These are phyloP conservation scores for Asterochloris erici DNA, from an alignment of 139 green algal species.

Conservation along the genomic window DNA sequence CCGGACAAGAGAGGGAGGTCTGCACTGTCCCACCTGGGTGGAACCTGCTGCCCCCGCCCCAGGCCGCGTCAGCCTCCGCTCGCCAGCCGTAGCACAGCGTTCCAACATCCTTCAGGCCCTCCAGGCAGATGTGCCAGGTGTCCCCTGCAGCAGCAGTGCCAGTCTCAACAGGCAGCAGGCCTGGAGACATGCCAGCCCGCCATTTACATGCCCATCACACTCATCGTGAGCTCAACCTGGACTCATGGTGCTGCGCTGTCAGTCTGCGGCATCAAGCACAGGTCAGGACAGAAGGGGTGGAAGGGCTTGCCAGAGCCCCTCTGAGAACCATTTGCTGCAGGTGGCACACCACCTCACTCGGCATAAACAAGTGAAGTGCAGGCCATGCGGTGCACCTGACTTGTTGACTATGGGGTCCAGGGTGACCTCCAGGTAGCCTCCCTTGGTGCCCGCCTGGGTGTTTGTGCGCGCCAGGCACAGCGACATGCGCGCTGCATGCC, in stretches of 20 bases:
- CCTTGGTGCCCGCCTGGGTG: background rate
- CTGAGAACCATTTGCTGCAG: too few species aligned
- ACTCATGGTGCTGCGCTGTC: too few species aligned
- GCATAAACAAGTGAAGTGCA: background rate
- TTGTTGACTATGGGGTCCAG: conserved; percentile 56
- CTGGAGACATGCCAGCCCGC: background rate
- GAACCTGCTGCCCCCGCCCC: conserved; percentile 48
- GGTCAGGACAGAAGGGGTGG: background rate
- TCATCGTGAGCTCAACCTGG: too few species aligned
- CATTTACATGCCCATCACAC: background rate
- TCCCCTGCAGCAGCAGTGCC: conserved; percentile 29
- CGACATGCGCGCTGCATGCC: conserved; percentile 46
- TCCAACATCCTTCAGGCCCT: conserved; percentile 41
- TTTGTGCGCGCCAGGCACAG: conserved; percentile 43
- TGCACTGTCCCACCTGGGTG: conserved; percentile 33
- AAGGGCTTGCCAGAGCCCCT: too few species aligned
- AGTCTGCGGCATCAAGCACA: background rate
- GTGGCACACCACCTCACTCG: background rate
- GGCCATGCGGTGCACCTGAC: conserved; percentile 5
- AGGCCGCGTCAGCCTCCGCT: conserved; percentile 51
- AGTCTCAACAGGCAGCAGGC: background rate
- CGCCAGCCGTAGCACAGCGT: conserved; percentile 59
- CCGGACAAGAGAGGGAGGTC: background rate
- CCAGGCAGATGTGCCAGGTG: conserved; percentile 53
- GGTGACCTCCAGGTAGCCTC: conserved; percentile 40